Evolutionary conservation across 2,329 filamentous ascomycete species (phyloP).

Genomic region (Leptosphaerulina australis): DNA sequence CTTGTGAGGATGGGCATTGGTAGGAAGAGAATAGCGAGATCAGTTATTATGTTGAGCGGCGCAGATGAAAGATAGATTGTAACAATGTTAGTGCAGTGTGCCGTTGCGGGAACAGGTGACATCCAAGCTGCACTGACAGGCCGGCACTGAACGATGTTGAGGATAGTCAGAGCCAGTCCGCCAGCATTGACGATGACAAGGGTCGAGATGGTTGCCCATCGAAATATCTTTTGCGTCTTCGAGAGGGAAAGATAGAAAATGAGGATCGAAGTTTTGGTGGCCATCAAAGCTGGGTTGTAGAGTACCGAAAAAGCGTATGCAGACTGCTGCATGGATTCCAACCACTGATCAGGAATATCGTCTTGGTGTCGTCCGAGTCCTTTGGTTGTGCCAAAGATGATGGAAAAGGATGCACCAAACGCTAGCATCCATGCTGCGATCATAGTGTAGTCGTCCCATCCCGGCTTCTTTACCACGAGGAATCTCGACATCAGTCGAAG

Average conservation of each 20-base stretch:
- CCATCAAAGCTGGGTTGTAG: constrained; percentile 85
- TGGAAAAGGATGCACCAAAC: constrained; percentile 70
- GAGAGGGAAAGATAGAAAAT: constrained; percentile 87
- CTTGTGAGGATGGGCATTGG: constrained; percentile 80
- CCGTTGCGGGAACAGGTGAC: constrained; percentile 52
- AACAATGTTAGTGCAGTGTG: constrained; percentile 65
- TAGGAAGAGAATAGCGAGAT: constrained; percentile 83
- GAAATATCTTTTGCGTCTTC: constrained; percentile 76
- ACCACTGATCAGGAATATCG: constrained; percentile 61
- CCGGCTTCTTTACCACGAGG: constrained; percentile 73
- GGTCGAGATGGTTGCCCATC: constrained; percentile 80
- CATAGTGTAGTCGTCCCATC: constrained; percentile 82
- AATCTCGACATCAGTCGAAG: constrained; percentile 75
- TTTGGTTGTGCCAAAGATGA: constrained; percentile 66
- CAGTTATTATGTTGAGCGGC: constrained; percentile 89
- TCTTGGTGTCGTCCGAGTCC: constrained; percentile 72
- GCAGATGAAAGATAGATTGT: constrained; percentile 74
- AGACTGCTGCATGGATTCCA: constrained; percentile 60
- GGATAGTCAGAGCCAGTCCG: constrained; percentile 77
- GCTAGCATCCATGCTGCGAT: constrained; percentile 76
- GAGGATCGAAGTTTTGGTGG: constrained; percentile 89
- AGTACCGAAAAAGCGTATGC: constrained; percentile 67
- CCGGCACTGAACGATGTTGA: constrained; percentile 86
- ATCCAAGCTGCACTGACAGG: constrained; percentile 74
- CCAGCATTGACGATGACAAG: constrained; percentile 78